Percentiles rank a stretch among this genome's conserved stretches.
phyloP scores from a whole-genome alignment of 441 rosid species.

The Raphanus hybrid region DNA sequence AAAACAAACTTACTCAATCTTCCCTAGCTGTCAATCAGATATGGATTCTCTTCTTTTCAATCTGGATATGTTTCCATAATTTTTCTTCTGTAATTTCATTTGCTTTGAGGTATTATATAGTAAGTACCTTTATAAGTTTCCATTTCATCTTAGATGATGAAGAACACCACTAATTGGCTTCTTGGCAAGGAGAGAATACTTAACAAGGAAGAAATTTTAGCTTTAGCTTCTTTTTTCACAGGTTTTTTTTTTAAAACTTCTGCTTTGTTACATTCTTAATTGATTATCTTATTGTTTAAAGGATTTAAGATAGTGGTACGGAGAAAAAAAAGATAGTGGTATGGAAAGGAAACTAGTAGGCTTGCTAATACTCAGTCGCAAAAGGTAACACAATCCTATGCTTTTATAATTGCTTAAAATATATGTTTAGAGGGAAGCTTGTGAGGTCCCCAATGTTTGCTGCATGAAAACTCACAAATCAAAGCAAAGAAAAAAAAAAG shows the following conservation, averaged over 20 bases:
- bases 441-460: conserved; percentile 57
- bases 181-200: conserved; percentile 30
- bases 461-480: conserved; percentile 62
- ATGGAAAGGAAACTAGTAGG: conserved; percentile 34
- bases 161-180: conserved; percentile 16
- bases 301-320: conserved; percentile 40
- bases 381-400: conserved; percentile 46
- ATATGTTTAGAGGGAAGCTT: conserved; percentile 44
- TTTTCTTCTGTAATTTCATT: neutral
- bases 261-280: conserved; percentile 25
- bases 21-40: conserved; percentile 41
- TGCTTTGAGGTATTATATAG: conserved; percentile 7
- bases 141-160: no score
- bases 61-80: conserved; percentile 30
- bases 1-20: conserved; percentile 38
- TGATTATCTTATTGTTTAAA: conserved; percentile 34
- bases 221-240: conserved; percentile 33
- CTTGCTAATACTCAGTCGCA: conserved; percentile 39
- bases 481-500: conserved; percentile 52
- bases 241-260: conserved; percentile 24
- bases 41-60: conserved; percentile 31
- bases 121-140: neutral
- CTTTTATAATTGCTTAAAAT: conserved; percentile 39
- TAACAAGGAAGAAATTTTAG: conserved; percentile 42
- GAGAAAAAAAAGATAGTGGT: conserved; percentile 35